phyloP scores from a whole-genome alignment of 495 filamentous ascomycete genomes.

The Cairneyella variabilis region DNA sequence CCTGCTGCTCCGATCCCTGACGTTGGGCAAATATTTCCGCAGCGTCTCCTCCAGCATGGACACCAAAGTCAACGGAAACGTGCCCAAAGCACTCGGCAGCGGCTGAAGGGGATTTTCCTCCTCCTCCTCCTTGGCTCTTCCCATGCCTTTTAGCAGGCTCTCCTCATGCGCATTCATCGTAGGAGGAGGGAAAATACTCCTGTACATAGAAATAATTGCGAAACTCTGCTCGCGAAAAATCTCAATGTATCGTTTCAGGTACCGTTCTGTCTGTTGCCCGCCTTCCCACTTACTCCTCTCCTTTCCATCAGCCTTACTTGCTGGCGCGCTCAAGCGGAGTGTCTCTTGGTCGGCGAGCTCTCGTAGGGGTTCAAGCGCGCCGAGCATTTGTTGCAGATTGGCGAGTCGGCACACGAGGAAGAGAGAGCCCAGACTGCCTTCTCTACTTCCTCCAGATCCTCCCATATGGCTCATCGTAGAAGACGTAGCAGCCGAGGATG shows the following conservation, averaged over 20 bases:
- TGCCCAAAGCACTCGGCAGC: slow-evolving; percentile 72
- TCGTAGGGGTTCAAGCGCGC: slow-evolving; percentile 79
- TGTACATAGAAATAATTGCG: slow-evolving; percentile 87
- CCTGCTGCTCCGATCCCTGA: slow-evolving; percentile 70
- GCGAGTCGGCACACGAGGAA: slow-evolving; percentile 85
- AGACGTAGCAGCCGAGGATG: slow-evolving; percentile 7
- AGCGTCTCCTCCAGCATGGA: slow-evolving; percentile 77
- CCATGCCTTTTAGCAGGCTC: slow-evolving; percentile 18
- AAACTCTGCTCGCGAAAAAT: slow-evolving; percentile 99
- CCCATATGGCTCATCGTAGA: slow-evolving; percentile 25
- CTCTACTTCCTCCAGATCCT: slow-evolving; percentile 28
- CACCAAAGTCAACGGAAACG: slow-evolving; percentile 84
- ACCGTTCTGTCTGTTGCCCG: slow-evolving; percentile 91
- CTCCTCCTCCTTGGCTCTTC: slow-evolving; percentile 23
- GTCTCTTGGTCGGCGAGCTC: slow-evolving; percentile 90
- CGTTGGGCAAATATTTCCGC: slow-evolving; percentile 73
- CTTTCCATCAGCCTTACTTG: slow-evolving; percentile 13
- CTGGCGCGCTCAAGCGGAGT: slow-evolving; percentile 32
- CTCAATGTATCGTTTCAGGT: slow-evolving; percentile 93
- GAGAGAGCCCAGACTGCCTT: slow-evolving; percentile 67
- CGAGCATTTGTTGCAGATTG: slow-evolving; percentile 74
- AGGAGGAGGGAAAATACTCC: slow-evolving; percentile 72
- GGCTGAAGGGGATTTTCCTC: slow-evolving; percentile 57
- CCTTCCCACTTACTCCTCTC: slow-evolving; percentile 52
- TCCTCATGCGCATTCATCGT: slow-evolving; percentile 25